phyloP scores from a whole-genome alignment of 1,284 basidiomycete genomes.

The Malassezia japonica region DNA sequence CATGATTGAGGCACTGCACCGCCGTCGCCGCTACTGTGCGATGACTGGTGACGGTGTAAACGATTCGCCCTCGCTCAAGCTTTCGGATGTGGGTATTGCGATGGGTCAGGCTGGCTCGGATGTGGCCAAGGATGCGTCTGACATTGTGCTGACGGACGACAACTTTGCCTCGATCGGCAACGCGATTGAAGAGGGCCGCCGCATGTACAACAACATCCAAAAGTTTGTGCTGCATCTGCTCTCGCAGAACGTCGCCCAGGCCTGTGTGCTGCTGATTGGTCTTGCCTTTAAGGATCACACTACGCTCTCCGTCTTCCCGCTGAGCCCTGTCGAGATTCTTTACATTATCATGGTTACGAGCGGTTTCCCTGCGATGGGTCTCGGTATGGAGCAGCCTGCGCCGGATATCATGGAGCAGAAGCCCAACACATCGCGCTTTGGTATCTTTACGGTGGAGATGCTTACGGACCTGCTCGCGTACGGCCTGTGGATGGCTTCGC shows the following conservation, averaged over 20 bases:
- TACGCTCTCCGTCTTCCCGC: conserved; percentile 58
- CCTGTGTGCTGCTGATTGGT: conserved; percentile 54
- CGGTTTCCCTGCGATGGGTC: conserved; percentile 49
- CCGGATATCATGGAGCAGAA: conserved; percentile 57
- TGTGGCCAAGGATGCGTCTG: conserved; percentile 53
- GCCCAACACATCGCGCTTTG: conserved; percentile 47
- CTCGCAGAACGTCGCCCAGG: conserved; percentile 45
- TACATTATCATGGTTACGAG: conserved; percentile 50
- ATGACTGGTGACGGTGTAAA: conserved; percentile 49
- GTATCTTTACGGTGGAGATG: conserved; percentile 47
- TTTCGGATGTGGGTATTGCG: conserved; percentile 45
- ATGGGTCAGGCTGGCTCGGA: conserved; percentile 44
- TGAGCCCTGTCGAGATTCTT: conserved; percentile 60
- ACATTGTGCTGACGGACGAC: conserved; percentile 62
- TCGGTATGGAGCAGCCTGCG: conserved; percentile 55
- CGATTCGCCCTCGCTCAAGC: conserved; percentile 46
- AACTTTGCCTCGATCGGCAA: conserved; percentile 64
- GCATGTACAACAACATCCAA: conserved; percentile 50
- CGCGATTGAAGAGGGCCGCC: conserved; percentile 60
- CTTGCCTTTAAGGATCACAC: conserved; percentile 59
- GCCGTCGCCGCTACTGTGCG: conserved; percentile 44
- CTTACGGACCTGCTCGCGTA: conserved; percentile 57
- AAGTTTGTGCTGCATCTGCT: conserved; percentile 50
- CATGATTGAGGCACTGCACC: conserved; percentile 58
- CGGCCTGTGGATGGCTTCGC: conserved; percentile 58